Base-by-base conservation (phyloP, 306 rosid species). In the Albizia julibrissin region DNA sequence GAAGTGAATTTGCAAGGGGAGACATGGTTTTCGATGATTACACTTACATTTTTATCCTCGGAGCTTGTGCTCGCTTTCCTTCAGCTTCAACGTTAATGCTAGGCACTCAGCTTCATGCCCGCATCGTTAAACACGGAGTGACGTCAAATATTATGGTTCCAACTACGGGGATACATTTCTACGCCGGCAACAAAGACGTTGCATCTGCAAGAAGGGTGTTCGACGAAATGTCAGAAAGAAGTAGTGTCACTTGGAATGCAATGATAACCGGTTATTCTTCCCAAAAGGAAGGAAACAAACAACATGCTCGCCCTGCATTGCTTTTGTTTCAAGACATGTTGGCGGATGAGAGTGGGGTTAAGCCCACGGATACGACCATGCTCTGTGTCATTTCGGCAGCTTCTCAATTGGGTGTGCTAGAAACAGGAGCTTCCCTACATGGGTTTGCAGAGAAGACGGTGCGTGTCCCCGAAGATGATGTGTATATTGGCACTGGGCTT, bases 11-110 rank as follows among this genome's bases (percentile, higher is more conserved):
- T 58, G 90, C 94, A 7, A 71, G 74, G 77, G 86, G 84, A 76
- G 86, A 83, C 82, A 69, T 89, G 39, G 14, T 26, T 46, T 88
- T 91, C 31, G 91, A 93, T 12, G 78, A 89, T 58, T 85, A 78
- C 46, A 91, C 92, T 1, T 90, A 72, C 83, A 89, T 83, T 39
- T 93, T 91, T 78, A 87, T 82, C 65, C 92, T 93, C 52, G 97
- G 97, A 81, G 92, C 97, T 49, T 89, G 94, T 70, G 97, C 97
- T 84, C 90, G 93, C 69, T 82, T 72, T 19, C 92, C 97, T 75
- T 89, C 92, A 5, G 6, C 64, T 67, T 68, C 93, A 8, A 85
- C 93, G 0, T 86, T 90, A 14, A 82, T 87, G 75, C 69, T 83
- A 3, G 94, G 98, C 19, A 88, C 84, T 40, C 92, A 93, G 72